phyloP scores from a whole-genome alignment of 23 red algal species.

The Gracilaria caudata region DNA sequence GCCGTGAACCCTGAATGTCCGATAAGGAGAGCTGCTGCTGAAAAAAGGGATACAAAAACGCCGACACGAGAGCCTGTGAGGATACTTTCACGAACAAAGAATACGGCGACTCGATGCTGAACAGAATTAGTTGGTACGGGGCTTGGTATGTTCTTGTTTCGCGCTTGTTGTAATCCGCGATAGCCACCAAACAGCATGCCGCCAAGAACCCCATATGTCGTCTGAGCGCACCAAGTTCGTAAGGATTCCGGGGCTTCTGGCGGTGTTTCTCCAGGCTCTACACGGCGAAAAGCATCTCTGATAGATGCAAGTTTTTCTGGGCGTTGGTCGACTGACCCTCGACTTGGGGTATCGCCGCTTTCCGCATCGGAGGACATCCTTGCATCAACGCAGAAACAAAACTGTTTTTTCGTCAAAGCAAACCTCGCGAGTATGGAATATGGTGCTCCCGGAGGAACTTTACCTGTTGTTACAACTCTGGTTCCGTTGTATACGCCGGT shows the following conservation, averaged over 20 bases:
- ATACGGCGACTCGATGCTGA: slow-evolving; percentile 46
- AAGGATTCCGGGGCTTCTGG: slow-evolving; percentile 42
- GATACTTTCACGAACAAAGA: slow-evolving; percentile 65
- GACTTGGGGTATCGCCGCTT: not conserved
- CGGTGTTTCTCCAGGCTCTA: slow-evolving; percentile 46
- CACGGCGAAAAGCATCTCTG: slow-evolving; percentile 49
- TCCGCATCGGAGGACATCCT: not conserved
- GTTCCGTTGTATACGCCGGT: too few species aligned
- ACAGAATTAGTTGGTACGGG: slow-evolving; percentile 27
- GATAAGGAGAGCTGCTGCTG: slow-evolving; percentile 26
- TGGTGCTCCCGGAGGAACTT: not conserved
- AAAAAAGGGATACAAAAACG: slow-evolving; percentile 47
- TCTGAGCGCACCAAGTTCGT: slow-evolving; percentile 55
- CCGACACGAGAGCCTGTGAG: slow-evolving; percentile 56
- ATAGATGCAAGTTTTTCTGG: not conserved
- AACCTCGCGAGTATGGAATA: not conserved
- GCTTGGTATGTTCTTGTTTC: slow-evolving; percentile 24
- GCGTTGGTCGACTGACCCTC: not conserved
- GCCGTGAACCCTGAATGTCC: slow-evolving; percentile 10
- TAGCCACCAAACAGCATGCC: slow-evolving; percentile 74
- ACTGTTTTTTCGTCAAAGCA: not conserved
- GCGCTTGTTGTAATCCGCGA: slow-evolving; percentile 57
- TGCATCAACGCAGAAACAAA: not conserved
- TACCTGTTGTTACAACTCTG: not conserved
- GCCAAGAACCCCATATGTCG: slow-evolving; percentile 43